Evolutionary conservation across 1,284 basidiomycete genomes (phyloP).

Genomic region (Microbotryum intermedium): DNA sequence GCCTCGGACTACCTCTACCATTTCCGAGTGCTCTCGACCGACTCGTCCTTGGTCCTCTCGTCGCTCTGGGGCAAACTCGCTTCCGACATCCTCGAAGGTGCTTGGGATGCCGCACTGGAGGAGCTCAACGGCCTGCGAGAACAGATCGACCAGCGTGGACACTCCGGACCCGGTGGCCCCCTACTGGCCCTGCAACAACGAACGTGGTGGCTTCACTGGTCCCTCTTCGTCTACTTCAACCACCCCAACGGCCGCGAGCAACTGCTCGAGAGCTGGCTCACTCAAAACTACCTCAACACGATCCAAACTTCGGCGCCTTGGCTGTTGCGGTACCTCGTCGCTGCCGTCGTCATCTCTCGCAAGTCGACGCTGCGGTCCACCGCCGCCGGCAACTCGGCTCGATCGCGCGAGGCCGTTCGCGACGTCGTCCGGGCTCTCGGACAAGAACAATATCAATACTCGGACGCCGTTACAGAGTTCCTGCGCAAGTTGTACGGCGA

Average conservation of each 20-base stretch:
- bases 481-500: conserved; percentile 87
- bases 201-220: conserved; percentile 97
- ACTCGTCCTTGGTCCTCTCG: conserved; percentile 81
- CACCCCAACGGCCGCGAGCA: conserved; percentile 85
- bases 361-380: conserved; percentile 43
- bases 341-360: conserved; percentile 83
- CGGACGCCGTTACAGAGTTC: conserved; percentile 88
- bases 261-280: conserved; percentile 91
- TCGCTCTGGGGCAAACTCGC: conserved; percentile 98
- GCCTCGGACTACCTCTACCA: conserved; percentile 98
- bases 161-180: conserved; percentile 50
- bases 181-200: conserved; percentile 83
- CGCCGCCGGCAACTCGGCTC: conserved; percentile 47
- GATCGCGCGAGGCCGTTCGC: conserved; percentile 71
- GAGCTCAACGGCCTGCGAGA: conserved; percentile 91
- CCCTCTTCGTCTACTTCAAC: conserved; percentile 97
- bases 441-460: conserved; percentile 89
- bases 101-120: conserved; percentile 86
- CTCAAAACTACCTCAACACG: conserved; percentile 92
- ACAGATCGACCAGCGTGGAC: conserved; percentile 69
- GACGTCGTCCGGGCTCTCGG: conserved; percentile 85
- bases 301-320: conserved; percentile 94
- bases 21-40: conserved; percentile 92
- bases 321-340: conserved; percentile 88
- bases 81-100: conserved; percentile 86